Base-by-base conservation (phyloP, 2,329 filamentous ascomycete genomes). In the Cordyceps tenuipes region DNA sequence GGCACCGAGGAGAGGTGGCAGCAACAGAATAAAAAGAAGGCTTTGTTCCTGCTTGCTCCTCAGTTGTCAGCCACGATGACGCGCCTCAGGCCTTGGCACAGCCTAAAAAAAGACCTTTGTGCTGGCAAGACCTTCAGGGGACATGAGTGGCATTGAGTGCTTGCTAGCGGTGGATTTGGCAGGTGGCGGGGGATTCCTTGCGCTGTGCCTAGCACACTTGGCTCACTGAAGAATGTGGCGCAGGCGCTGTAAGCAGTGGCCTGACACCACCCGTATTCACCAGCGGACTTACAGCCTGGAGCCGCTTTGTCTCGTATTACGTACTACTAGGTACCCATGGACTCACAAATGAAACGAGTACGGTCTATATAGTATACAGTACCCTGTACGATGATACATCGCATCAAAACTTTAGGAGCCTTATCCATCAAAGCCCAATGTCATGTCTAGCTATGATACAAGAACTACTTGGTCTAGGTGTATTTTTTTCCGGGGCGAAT, bases 21-120 rank as follows among this genome's bases (percentile, higher is more conserved):
- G 47, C n/a, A n/a, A 26, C 8, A 23, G 23, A 23, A 4, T 23
- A 2, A 23, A 29, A 29, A 5, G 7, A 29, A 49, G 46, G 39
- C 34, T 36, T 36, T 36, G 34, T 36, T 36, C 34, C 43, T 19
- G n/a, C 49, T 51, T 50, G 46, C 46, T 57, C 55, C 55, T 51
- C 48, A 34, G 47, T 36, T 46, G 21, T 57, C 56, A 59, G 56
- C 56, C 56, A 59, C 56, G 48, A 59, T 59, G 56, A 59, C 56
- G 56, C 56, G 56, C 34, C 56, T 51, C 55, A 19, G 26, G 10
- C 9, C 54, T 49, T 41, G 54, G 31, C 29, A 39, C 9, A 17
- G 15, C 23, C 43, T 36, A 36, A 36, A 36, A 36, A 36, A 36
- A 36, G 34, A 43, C 41, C 39, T 15, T 17, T n/a, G 6, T 43